Evolutionary conservation across 2,329 filamentous ascomycete species (phyloP), one percentile per base, ranked within the genome.

Genomic region (Aspergillus fumigatus): DNA sequence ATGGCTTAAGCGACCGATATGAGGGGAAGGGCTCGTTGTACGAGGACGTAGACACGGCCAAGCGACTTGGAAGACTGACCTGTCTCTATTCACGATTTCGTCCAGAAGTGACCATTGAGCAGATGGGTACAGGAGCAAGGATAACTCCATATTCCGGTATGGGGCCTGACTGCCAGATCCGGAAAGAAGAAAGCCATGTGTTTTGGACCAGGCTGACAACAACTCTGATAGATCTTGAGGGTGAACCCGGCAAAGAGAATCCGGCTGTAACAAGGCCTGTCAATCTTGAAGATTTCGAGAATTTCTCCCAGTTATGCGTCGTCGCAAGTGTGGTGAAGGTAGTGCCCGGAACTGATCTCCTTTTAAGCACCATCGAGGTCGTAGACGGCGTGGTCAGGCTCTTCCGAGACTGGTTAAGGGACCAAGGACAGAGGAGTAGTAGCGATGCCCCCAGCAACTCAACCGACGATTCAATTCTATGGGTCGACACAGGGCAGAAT

Each of bases 241-340:
- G 50, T 2, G 32, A 56, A 26, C 9, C 45, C 21, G 1, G 48
- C 3, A 27, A 47, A 17, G 54, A 60, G 7, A 17, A 54, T n/a
- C 17, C 52, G 26, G 27, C 77, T 7, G 82, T 87, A 1, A 80
- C 77, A 14, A 82, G 88, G 57, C 82, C 82, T 8, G 69, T 93
- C 45, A 78, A 79, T 48, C 76, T 94, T 1, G 89, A 92, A 61
- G 81, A 82, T 1, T 81, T 84, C 59, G 89, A 92, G 72, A 75
- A 85, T 19, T 92, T 93, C 68, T 85, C 87, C 1, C 89, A 94
- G 72, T 79, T 94, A 10, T 88, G 87, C 67, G 82, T 84, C 4
- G 78, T 84, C 25, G 83, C 83, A 7, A 89, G 86, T 65, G 73
- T 95, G 40, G 86, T 90, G 58, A 87, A 87, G 67, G 77, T 85